A percentile compares a stretch with the other conserved stretches of the same genome.
These are phyloP conservation scores for Rhodamnia argentea DNA, from an alignment of 345 rosid genomes.

Conservation along the genomic window DNA sequence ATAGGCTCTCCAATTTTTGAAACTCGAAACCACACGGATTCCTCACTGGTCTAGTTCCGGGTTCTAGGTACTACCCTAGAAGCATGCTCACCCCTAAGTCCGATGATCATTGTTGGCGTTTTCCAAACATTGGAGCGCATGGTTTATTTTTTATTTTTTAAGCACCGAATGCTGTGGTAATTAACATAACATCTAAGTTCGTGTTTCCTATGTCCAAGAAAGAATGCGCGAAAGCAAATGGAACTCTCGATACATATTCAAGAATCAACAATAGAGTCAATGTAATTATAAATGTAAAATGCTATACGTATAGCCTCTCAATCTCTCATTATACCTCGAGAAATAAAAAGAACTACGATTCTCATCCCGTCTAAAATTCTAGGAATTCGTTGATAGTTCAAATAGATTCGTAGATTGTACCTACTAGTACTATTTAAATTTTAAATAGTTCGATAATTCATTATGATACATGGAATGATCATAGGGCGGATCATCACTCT, in stretches of 20 bases:
- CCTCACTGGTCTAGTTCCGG: too few relatives aligned
- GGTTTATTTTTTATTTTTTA: fast-evolving
- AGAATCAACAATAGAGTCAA: neutral
- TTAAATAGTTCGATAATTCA: neutral
- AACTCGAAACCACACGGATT: too few relatives aligned
- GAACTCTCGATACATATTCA: neutral
- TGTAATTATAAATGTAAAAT: neutral
- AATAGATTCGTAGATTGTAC: neutral
- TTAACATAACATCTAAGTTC: neutral
- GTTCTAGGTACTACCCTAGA: too few relatives aligned
- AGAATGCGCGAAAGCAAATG: neutral
- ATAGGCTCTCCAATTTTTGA: too few relatives aligned
- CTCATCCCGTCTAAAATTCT: too few relatives aligned
- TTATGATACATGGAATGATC: neutral
- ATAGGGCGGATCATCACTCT: neutral
- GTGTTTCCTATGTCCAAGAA: neutral
- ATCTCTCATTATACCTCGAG: too few relatives aligned
- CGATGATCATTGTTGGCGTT: fast-evolving
- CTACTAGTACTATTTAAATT: neutral
- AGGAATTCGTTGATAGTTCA: neutral
- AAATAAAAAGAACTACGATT: too few relatives aligned
- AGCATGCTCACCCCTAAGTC: too few relatives aligned
- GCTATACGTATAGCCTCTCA: too few relatives aligned
- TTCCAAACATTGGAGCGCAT: neutral
- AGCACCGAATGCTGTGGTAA: neutral